Conservation (phyloP, 2,329 filamentous ascomycete species). For the Pyrenophora teres region DNA sequence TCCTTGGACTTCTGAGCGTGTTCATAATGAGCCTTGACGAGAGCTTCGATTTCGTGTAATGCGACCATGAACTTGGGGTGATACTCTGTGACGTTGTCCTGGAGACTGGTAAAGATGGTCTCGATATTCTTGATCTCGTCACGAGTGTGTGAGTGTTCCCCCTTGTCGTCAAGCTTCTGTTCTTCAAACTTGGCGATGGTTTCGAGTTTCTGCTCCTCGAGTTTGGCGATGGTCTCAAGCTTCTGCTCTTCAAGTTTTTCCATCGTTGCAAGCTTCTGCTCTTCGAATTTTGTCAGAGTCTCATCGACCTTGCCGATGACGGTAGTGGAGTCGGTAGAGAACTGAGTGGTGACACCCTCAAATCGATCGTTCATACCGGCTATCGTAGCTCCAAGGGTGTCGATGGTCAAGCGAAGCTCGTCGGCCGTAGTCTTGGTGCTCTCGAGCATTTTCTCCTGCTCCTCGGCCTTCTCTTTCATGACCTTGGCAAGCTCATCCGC, state of each 20-base stretch:
- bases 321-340: constrained; percentile 84
- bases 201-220: constrained; percentile 71
- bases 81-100: constrained; percentile 78
- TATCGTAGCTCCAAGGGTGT: constrained; percentile 74
- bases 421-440: constrained; percentile 81
- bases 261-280: constrained; percentile 76
- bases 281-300: constrained; percentile 74
- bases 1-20: constrained; percentile 70
- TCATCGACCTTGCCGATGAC: constrained; percentile 84
- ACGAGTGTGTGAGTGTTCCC: constrained; percentile 80
- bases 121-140: constrained; percentile 79
- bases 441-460: constrained; percentile 74
- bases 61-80: constrained; percentile 87
- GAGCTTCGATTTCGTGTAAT: constrained; percentile 80
- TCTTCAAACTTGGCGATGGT: constrained; percentile 72
- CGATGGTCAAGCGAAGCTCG: constrained; percentile 83
- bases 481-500: constrained; percentile 75
- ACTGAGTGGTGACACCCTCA: constrained; percentile 81
- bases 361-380: constrained; percentile 62
- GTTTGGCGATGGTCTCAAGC: constrained; percentile 68
- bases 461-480: constrained; percentile 72
- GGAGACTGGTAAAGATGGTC: constrained; percentile 72
- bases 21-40: constrained; percentile 86
- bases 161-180: constrained; percentile 73
- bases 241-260: constrained; percentile 59